Evolutionary conservation across 208 protist species (phyloP).

Genomic region (Trypanosoma platydactyli): DNA sequence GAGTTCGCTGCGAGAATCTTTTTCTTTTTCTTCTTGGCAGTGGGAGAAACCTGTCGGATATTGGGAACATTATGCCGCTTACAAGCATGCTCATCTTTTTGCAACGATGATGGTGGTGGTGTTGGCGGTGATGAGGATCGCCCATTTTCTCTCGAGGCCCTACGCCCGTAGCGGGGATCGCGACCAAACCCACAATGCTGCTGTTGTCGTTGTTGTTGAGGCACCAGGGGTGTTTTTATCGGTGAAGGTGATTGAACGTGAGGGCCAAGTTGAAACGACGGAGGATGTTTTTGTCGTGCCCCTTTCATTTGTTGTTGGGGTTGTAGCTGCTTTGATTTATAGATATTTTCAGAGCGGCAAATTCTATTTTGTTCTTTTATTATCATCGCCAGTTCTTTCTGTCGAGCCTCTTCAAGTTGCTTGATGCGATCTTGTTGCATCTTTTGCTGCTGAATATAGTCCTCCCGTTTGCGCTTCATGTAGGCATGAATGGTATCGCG

Average conservation of each 20-base stretch:
- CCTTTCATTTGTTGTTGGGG: slow-evolving; percentile 29
- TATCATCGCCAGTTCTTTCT: slow-evolving; percentile 64
- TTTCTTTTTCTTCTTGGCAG: background rate
- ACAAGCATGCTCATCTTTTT: background rate
- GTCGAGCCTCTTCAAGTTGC: slow-evolving; percentile 53
- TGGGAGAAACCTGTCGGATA: background rate
- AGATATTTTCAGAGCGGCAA: background rate
- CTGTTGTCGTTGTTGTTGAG: slow-evolving; percentile 27
- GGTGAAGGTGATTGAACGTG: slow-evolving; percentile 3
- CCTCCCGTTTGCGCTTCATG: slow-evolving; percentile 88
- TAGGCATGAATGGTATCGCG: slow-evolving; percentile 88
- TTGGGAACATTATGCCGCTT: background rate
- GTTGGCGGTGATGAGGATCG: background rate
- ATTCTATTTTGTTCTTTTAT: slow-evolving; percentile 43
- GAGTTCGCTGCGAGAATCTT: slow-evolving; percentile 11
- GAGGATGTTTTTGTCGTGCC: background rate
- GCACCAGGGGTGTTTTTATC: slow-evolving; percentile 13
- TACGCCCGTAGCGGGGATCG: slow-evolving; percentile 25
- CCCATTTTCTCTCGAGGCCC: background rate
- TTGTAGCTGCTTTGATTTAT: slow-evolving; percentile 30
- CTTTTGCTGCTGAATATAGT: slow-evolving; percentile 67
- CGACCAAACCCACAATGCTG: slow-evolving; percentile 27
- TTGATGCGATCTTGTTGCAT: slow-evolving; percentile 50
- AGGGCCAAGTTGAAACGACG: background rate
- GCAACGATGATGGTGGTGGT: background rate